Percentiles rank a stretch among this genome's conserved stretches.
These are phyloP conservation scores for Coemansia nantahalensis DNA, from an alignment of 192 early-diverging fungal genomes.

Conservation along the genomic window DNA sequence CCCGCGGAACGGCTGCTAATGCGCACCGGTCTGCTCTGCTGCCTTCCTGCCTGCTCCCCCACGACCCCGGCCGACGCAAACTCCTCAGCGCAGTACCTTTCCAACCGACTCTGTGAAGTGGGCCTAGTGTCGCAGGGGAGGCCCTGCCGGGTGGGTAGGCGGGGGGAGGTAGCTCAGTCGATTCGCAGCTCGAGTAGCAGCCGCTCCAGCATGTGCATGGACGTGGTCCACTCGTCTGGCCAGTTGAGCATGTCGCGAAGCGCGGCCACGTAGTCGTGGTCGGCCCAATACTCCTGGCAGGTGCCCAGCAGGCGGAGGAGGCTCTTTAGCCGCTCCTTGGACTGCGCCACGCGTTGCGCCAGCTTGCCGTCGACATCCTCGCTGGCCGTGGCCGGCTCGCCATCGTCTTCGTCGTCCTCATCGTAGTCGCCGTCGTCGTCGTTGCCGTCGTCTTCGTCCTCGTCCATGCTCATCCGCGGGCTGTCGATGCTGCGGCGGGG, in stretches of 20 bases:
- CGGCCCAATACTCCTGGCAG: slow-evolving; percentile 53
- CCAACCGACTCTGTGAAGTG: too few relatives aligned
- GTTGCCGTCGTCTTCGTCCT: slow-evolving; percentile 6
- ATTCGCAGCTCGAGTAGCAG: slow-evolving; percentile 46
- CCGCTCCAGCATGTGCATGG: slow-evolving; percentile 54
- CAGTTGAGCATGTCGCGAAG: slow-evolving; percentile 45
- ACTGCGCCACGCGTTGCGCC: slow-evolving; percentile 25
- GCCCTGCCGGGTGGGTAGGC: too few relatives aligned
- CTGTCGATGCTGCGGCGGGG: not conserved
- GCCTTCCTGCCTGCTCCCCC: too few relatives aligned
- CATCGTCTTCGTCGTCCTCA: slow-evolving; percentile 20
- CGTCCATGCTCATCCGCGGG: slow-evolving; percentile 29
- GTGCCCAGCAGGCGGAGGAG: slow-evolving; percentile 33
- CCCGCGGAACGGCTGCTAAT: too few relatives aligned
- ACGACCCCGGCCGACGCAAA: too few relatives aligned
- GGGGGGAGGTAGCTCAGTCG: slow-evolving; percentile 10
- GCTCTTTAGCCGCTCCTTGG: slow-evolving; percentile 35
- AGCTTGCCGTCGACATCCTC: slow-evolving; percentile 36
- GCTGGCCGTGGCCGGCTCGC: slow-evolving; percentile 6
- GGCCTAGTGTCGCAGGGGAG: too few relatives aligned
- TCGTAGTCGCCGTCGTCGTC: too few relatives aligned
- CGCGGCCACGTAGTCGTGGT: slow-evolving; percentile 47
- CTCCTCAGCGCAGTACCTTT: too few relatives aligned
- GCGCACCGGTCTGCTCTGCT: too few relatives aligned
- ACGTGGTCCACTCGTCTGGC: slow-evolving; percentile 54